phyloP scores from a whole-genome alignment of 1,284 basidiomycete species.

The Ustilago loliicola region DNA sequence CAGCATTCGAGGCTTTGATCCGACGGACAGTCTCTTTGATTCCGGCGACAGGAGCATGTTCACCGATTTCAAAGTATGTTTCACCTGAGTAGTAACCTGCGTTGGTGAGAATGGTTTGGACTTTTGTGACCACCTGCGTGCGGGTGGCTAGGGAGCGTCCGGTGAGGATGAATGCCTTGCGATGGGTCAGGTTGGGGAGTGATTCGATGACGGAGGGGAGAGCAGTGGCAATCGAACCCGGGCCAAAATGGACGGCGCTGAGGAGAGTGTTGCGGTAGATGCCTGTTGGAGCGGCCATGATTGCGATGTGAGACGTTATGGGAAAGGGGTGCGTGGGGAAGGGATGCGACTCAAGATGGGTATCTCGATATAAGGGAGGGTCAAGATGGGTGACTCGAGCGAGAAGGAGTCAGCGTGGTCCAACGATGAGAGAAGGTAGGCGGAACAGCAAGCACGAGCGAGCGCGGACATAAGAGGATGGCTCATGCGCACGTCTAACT shows the following conservation, averaged over 20 bases:
- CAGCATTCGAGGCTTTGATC: conserved; percentile 76
- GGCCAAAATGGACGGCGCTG: conserved; percentile 47
- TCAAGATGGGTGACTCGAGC: background rate
- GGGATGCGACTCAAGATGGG: background rate
- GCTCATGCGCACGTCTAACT: conserved; percentile 1
- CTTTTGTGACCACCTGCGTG: conserved; percentile 46
- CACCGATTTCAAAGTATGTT: conserved; percentile 81
- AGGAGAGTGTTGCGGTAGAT: conserved; percentile 51
- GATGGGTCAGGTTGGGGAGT: conserved; percentile 28
- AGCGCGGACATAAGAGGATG: conserved; percentile 4
- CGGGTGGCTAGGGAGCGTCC: conserved; percentile 56
- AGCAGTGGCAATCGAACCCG: conserved; percentile 28
- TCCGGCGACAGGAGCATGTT: conserved; percentile 81
- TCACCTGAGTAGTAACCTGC: conserved; percentile 46
- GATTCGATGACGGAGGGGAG: conserved; percentile 39
- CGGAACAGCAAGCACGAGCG: background rate
- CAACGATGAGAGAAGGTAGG: too few species aligned
- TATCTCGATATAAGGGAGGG: background rate
- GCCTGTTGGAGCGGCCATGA: conserved; percentile 33
- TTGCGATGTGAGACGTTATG: background rate
- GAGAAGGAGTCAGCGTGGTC: background rate
- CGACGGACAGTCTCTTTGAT: conserved; percentile 75
- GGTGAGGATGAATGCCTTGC: conserved; percentile 57
- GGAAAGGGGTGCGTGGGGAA: background rate
- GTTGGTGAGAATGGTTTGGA: conserved; percentile 35